Conservation (phyloP, 495 filamentous ascomycete species). For the Neurospora pannonica region DNA sequence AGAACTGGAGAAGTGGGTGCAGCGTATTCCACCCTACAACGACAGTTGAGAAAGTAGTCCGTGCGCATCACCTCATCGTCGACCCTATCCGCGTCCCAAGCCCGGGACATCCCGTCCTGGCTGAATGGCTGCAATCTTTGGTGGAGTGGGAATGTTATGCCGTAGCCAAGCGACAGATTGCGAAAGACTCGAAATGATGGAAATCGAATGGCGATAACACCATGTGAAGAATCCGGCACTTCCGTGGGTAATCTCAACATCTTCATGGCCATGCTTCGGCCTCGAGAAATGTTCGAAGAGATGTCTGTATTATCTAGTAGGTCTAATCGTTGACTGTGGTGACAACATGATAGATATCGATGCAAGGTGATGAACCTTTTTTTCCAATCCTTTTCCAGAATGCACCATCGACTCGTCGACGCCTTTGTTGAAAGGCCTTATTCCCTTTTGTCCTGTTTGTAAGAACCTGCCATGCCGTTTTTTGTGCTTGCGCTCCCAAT, state of each 20-base stretch:
- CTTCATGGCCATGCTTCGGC: neutral
- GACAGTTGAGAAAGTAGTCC: neutral
- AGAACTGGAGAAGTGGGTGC: neutral
- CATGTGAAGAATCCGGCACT: neutral
- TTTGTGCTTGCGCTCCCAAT: neutral
- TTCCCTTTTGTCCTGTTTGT: neutral
- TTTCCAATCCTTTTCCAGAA: neutral
- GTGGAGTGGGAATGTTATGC: neutral
- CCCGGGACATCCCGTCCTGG: neutral
- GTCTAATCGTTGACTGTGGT: neutral
- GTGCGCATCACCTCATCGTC: neutral
- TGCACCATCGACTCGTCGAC: neutral
- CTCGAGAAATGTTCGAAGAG: neutral
- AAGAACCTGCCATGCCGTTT: neutral
- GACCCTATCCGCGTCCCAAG: neutral
- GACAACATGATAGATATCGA: neutral
- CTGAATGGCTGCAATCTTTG: neutral
- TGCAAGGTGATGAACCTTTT: neutral
- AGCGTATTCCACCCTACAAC: neutral
- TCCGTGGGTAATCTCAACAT: neutral
- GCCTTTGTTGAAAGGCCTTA: neutral
- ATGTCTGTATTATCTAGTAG: neutral
- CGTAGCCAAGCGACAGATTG: neutral
- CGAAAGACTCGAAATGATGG: neutral
- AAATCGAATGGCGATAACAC: neutral